Evolutionary conservation across 176 grass and related monocot genomes (phyloP), one percentile per base, ranked within the genome.

Genomic region (Echinochloa phyllopogon): DNA sequence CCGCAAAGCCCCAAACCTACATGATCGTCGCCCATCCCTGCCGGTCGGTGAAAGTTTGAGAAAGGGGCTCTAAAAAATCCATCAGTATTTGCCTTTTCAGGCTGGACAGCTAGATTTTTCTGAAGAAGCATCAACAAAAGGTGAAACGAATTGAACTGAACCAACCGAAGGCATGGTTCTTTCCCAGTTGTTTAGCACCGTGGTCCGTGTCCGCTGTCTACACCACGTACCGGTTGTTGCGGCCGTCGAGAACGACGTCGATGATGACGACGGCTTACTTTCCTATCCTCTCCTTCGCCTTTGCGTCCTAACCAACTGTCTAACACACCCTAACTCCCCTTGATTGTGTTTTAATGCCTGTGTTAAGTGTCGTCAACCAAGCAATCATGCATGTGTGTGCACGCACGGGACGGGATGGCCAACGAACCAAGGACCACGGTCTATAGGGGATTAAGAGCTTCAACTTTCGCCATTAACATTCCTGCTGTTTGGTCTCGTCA

Each of bases 251-350:
- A 2, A 68, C 42, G 80, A 85, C 62, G 10, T 69, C 63, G 10
- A 76, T 39, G 71, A 72, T 20, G 69, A 71, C 24, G 83, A 82
- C 29, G 63, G 71, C 47, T 82, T 61, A 77, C 71, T 76, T 82
- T 85, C 27, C 17, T 42, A 38, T 41, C 60, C 39, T 55, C 16
- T 16, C 74, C 24, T 25, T 65, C 6, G 51, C 75, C 57, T 80
- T 88, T 88, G 62, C 71, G 16, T 61, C 76, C 77, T 63, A 69
- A 81, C 70, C 15, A 74, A 74, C 75, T 68, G 48, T 58, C 40
- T 59, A 58, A 65, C 21, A 44, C 59, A 14, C 36, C 33, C 14
- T 18, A 50, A 49, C 44, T 36, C 14, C 24, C 47, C 18, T 17
- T 3, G 61, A 65, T 58, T 48, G 3, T 53, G n/a, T 83, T 83